Evolutionary conservation across 257 asterid genomes (phyloP).

Genomic region (Nicotiana noctiflora): DNA sequence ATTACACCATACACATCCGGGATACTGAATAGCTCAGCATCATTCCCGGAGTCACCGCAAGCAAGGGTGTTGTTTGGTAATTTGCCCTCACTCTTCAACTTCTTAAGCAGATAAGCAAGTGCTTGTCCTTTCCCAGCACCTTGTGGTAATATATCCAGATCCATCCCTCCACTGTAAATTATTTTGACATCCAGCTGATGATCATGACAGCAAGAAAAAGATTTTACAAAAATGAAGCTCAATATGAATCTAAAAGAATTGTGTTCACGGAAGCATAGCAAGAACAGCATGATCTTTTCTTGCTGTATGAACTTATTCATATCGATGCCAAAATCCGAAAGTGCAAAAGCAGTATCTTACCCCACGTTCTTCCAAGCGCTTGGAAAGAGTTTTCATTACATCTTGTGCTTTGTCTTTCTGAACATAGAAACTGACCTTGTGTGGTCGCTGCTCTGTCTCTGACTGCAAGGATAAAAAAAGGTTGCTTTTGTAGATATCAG

Average conservation of each 20-base stretch:
- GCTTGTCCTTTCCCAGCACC: conserved; percentile 99
- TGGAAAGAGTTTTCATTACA: conserved; percentile 50
- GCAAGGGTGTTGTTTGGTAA: conserved; percentile 81
- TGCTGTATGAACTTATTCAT: background rate
- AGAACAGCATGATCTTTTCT: background rate
- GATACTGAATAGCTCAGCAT: conserved; percentile 82
- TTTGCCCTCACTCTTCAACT: conserved; percentile 54
- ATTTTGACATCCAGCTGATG: conserved; percentile 87
- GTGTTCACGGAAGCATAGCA: background rate
- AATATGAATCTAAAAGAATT: background rate
- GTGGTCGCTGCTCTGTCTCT: conserved; percentile 99
- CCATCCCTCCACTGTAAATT: conserved; percentile 98
- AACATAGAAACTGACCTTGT: conserved; percentile 81
- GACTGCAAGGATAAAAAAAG: conserved; percentile 49
- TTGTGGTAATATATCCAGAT: conserved; percentile 87
- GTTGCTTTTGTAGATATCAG: conserved; percentile 12
- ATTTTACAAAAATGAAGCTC: conserved; percentile 9
- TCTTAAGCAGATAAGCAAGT: conserved; percentile 84
- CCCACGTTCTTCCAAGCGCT: conserved; percentile 45
- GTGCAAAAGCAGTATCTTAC: too few species aligned
- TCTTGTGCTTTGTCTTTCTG: conserved; percentile 72
- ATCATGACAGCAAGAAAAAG: conserved; percentile 16
- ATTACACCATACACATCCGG: conserved; percentile 93
- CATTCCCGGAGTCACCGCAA: conserved; percentile 98
- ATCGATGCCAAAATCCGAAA: too few species aligned